Evolutionary conservation across 1,284 basidiomycete species (phyloP).

Genomic region (Laetiporus sulphureus): DNA sequence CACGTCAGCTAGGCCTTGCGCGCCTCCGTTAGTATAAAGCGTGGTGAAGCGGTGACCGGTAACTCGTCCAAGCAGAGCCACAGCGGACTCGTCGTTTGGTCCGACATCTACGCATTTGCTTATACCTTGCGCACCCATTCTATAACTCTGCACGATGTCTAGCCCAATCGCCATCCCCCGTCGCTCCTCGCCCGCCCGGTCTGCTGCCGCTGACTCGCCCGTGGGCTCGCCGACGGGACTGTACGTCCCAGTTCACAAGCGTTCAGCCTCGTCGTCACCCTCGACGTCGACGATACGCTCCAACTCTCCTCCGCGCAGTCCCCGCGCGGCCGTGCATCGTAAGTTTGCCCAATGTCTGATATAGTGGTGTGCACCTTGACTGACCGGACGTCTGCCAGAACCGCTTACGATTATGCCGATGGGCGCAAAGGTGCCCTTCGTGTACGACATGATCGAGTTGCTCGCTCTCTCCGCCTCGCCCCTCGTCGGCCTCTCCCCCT

Average conservation of each 20-base stretch:
- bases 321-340: neutral
- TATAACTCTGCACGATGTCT: conserved; percentile 15
- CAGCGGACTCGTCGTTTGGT: conserved; percentile 1
- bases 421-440: conserved; percentile 1
- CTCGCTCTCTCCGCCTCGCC: conserved; percentile 20
- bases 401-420: neutral
- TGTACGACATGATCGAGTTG: conserved; percentile 18
- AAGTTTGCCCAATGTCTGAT: neutral
- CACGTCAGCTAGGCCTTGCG: conserved; percentile 4
- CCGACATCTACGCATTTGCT: neutral
- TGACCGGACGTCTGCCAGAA: neutral
- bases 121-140: neutral
- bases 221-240: conserved; percentile 11
- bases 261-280: conserved; percentile 12
- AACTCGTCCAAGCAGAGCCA: neutral
- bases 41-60: neutral
- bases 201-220: conserved; percentile 10
- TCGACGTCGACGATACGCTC: conserved; percentile 6
- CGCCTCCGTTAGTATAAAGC: neutral
- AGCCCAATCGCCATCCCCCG: conserved; percentile 21
- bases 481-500: conserved; percentile 12
- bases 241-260: conserved; percentile 24
- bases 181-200: conserved; percentile 4
- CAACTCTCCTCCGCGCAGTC: neutral
- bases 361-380: neutral